Evolutionary conservation across 306 rosid species (phyloP), one percentile per base, ranked within the genome.

Genomic region (Sicyos baderoa): DNA sequence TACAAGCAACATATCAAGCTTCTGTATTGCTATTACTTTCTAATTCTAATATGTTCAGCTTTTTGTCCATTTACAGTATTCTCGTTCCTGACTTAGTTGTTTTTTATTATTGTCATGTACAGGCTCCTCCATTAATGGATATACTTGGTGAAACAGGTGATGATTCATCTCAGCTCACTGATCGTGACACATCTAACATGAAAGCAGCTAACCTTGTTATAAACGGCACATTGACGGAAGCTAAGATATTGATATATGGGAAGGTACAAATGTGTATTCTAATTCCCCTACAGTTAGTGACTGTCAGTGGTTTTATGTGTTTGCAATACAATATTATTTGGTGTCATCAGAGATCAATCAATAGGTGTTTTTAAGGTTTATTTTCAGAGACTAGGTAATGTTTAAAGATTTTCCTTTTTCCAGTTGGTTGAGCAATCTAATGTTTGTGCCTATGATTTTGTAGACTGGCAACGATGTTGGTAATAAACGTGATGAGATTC

Each of bases 1-100:
- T 93, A 73, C 87, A 86, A 78, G 99, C 99, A 67, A 93, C 96
- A 55, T 93, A 93, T 81, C 90, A 82, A 84, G 97, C 99, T 77
- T 93, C 99, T 74, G 99, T 93, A 86, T 53, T 81, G n/a, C 68
- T 51, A 64, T 51, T 61, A 58, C 70, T 51, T 51, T 40, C 49
- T 17, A 13, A 73, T 21, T 9, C 70, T 49, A 4, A 61, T 22
- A 44, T 52, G 57, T 70, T 29, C 35, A 35, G 75, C 60, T 49
- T 17, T 69, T 69, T 35, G 48, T 72, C 74, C 45, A 37, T 72
- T 19, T 71, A 47, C 49, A 42, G 9, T 45, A 13, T 58, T 56
- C 48, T 72, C 40, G 42, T 72, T 64, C 53, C 51, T 44, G 70
- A 35, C 59, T 71, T 71, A 51, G 57, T 73, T 23, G 63, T 54